These are phyloP conservation scores for Tephrocybe rancida DNA, from an alignment of 768 basidiomycete genomes.

Conservation along the genomic window DNA sequence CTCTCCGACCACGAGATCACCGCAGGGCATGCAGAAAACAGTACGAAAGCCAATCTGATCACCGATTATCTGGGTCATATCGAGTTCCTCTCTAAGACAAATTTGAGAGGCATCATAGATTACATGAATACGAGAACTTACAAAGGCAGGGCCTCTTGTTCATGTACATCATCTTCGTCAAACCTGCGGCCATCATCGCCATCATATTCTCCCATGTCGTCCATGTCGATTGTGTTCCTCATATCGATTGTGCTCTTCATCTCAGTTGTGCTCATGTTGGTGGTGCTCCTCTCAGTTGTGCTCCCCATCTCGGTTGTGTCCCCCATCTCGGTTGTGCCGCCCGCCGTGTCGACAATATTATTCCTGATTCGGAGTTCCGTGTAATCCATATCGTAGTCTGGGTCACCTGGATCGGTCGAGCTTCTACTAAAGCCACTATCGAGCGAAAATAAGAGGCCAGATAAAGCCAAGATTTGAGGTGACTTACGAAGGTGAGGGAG, in stretches of 20 bases:
- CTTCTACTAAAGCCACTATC: background rate
- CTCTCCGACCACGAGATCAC: constrained; percentile 21
- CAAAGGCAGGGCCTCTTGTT: background rate
- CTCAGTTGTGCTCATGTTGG: too few relatives aligned
- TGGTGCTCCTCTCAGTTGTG: too few relatives aligned
- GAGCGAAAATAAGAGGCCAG: background rate
- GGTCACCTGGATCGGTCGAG: constrained; percentile 1
- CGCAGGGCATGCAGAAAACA: constrained; percentile 16
- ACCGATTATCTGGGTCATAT: constrained; percentile 11
- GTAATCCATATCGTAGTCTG: background rate
- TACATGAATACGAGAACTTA: background rate
- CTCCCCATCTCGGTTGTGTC: too few relatives aligned
- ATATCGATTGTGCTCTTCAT: too few relatives aligned
- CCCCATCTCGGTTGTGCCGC: too few relatives aligned
- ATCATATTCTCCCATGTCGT: background rate
- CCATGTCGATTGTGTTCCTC: too few relatives aligned
- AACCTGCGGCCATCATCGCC: too few relatives aligned
- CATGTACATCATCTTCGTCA: background rate
- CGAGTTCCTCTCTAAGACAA: background rate
- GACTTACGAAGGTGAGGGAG: background rate
- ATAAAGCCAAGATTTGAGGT: background rate
- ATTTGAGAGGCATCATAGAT: background rate
- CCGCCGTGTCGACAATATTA: too few relatives aligned
- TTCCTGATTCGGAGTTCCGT: too few relatives aligned
- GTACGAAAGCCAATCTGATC: constrained; percentile 17